Base-by-base conservation (phyloP, 805 yeast species). In the Metschnikowia kofuensis region DNA sequence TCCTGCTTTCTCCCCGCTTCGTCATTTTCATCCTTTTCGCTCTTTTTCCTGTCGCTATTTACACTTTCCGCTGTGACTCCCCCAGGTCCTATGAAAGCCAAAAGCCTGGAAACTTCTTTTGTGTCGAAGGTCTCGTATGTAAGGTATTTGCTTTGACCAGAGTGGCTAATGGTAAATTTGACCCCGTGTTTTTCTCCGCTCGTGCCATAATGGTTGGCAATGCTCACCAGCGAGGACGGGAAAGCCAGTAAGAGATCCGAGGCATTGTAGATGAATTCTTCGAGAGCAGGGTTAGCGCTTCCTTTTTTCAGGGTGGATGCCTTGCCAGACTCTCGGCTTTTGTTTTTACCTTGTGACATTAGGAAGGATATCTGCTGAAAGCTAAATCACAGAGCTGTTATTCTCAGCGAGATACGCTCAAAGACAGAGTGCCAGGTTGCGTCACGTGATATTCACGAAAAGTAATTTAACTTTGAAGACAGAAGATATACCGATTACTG, bases 11-110 rank as follows among this genome's bases (percentile, higher is more conserved):
- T 51, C 27, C 14, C 51, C 14, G 51, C 53, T 8, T 53, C 56
- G 9, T 46, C 49, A 9, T 45, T 38, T 13, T 49, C 48, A 27
- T 48, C 44, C 44, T 56, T 44, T 12, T 50, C 45, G 27, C 50
- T 40, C 47, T 54, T 56, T 44, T 61, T 58, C 27, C 68, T 62
- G 10, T 71, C 62, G 40, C 69, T 69, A 10, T 16, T 36, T n/a
- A 39, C 30, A 28, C 40, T 50, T 27, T 43, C 44, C n/a, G 47
- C 44, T 27, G 44, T 40, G 14, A 83, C 85, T 4, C 84, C 84
- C 46, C 75, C 70, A 6, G 90, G 90, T 0, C 96, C 96, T 42
- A 89, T 61, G 7, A 87, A 85, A 42, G 87, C 79, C 62, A 87
- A 68, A 21, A 89, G 61, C 55, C 91, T 77, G 26, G 88, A 82